Percentiles rank a stretch among this genome's conserved stretches.
Evolutionary conservation across 2,329 filamentous ascomycete species (phyloP).

Genomic region (Dactylonectria estremocensis): DNA sequence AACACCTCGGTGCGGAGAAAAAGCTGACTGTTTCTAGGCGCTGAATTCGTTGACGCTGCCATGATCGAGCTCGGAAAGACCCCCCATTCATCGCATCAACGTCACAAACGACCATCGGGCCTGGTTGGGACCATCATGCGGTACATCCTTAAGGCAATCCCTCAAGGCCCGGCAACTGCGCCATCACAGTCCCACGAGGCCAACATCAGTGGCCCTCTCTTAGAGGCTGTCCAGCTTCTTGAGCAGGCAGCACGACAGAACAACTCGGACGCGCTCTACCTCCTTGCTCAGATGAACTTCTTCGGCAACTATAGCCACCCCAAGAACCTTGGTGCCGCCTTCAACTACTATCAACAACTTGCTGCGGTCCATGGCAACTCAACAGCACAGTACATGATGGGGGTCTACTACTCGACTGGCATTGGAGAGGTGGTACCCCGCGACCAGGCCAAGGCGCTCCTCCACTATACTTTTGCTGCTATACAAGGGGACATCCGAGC

Average conservation of each 20-base stretch:
- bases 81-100: conserved; percentile 61
- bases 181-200: conserved; percentile 58
- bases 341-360: conserved; percentile 84
- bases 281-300: conserved; percentile 96
- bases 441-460: conserved; percentile 90
- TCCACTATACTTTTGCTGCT: conserved; percentile 96
- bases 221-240: conserved; percentile 67
- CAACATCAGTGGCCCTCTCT: conserved; percentile 60
- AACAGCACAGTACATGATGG: conserved; percentile 96
- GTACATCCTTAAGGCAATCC: conserved; percentile 64
- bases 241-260: conserved; percentile 68
- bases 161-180: conserved; percentile 64
- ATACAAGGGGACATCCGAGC: conserved; percentile 85
- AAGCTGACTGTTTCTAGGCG: conserved; percentile 56
- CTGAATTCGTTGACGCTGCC: conserved; percentile 68
- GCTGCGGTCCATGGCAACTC: conserved; percentile 85
- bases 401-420: conserved; percentile 95
- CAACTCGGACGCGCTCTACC: conserved; percentile 87
- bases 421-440: conserved; percentile 84
- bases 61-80: conserved; percentile 66
- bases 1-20: conserved; percentile 16
- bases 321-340: conserved; percentile 83
- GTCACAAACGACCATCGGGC: conserved; percentile 61
- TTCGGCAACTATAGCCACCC: conserved; percentile 95
- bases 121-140: conserved; percentile 60